These are phyloP conservation scores for Populus pruinosa DNA, from an alignment of 345 rosid species.

Conservation along the genomic window DNA sequence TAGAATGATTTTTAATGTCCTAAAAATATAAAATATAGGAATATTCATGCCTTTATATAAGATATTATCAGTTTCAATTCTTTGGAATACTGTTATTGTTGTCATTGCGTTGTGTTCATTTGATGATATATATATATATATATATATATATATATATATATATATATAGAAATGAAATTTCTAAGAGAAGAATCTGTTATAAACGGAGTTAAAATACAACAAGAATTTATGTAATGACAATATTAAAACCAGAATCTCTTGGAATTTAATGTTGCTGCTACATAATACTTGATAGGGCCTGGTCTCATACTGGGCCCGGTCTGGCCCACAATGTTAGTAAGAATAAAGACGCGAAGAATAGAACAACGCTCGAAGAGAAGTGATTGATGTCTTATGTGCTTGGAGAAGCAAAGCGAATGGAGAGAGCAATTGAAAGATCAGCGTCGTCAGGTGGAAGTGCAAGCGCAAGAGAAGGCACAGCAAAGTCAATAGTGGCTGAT, in stretches of 20 bases:
- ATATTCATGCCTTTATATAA: too few species aligned
- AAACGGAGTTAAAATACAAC: too few species aligned
- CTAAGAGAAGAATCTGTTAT: too few species aligned
- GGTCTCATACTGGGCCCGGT: not conserved
- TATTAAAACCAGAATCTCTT: too few species aligned
- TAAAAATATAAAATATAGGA: too few species aligned
- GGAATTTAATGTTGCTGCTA: not conserved
- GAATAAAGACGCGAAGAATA: not conserved
- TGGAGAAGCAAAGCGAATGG: not conserved
- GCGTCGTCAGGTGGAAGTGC: not conserved
- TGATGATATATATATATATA: too few species aligned
- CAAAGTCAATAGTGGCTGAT: slow-evolving; percentile 67
- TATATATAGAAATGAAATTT: too few species aligned
- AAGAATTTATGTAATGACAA: not conserved
- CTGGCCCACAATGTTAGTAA: not conserved
- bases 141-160: too few species aligned
- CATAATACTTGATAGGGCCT: not conserved
- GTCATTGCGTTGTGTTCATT: too few species aligned
- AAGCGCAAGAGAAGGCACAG: slow-evolving; percentile 48
- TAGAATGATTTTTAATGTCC: too few species aligned
- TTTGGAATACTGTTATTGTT: rapidly evolving
- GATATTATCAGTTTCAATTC: too few species aligned
- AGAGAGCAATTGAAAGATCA: not conserved
- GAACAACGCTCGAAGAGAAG: not conserved
- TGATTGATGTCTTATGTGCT: not conserved